Evolutionary conservation across 495 filamentous ascomycete species (phyloP), one percentile per base, ranked within the genome.

Genomic region (Cercophora scortea): DNA sequence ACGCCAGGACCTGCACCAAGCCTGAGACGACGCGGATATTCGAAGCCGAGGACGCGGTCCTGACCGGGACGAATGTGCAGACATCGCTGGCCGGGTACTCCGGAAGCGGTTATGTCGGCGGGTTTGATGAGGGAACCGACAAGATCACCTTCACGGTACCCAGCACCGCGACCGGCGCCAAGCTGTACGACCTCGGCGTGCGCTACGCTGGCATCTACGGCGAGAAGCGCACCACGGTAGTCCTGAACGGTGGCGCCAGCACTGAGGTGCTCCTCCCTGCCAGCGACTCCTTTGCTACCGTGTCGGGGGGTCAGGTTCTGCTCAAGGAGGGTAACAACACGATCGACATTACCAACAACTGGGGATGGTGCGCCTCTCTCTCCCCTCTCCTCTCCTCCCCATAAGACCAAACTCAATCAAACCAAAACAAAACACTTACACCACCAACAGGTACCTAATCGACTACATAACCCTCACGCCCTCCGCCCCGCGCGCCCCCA

Each of bases 291-390:
- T 76, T 65, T 51, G 33, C 55, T 25, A 56, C 52, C 35, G 62
- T 64, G n/a, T 32, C 61, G 13, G 73, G 59, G 13, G 72, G 73
- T 13, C 73, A 76, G 49, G 54, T 73, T 11, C 55, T 76, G 8
- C 54, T 76, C 19, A 67, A 71, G 15, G 61, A 63, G 15, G 73
- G 73, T 1, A 11, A 49, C 19, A 75, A 76, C 51, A 74, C 70
- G 0, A 64, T 76, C 47, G 57, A 70, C 18, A 61, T 76, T 11
- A 63, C 68, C 47, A 70, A 50, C 61, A 75, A 76, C 64, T 76
- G 73, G 73, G 73, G 69, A 35, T 75, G 65, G 69, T 72, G 5
- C 25, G 5, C 25, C 25, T 25, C 25, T 25, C 2, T n/a, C n/a
- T n/a, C 25, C 25, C 25, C 25, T 25, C 25, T 25, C 25, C 25